Evolutionary conservation across 345 rosid species (phyloP).

Genomic region (Gossypium arboreum): DNA sequence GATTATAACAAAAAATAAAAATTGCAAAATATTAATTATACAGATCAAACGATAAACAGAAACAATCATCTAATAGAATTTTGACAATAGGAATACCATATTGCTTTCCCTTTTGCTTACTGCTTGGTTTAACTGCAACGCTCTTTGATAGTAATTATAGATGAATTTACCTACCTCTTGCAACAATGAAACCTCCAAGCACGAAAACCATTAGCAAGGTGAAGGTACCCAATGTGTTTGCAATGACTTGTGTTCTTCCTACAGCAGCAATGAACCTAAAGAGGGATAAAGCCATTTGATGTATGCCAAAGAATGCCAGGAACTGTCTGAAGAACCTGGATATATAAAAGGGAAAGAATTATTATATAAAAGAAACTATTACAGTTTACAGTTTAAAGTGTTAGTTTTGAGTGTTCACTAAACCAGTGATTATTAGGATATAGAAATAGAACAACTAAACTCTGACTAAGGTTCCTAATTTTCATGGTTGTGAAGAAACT

Average conservation of each 20-base stretch:
- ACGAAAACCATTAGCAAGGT: constrained; percentile 47
- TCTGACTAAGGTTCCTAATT: no score
- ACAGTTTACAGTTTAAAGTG: not conserved
- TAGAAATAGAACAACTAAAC: no score
- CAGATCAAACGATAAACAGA: not conserved
- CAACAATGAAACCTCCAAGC: constrained; percentile 53
- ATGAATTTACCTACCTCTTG: constrained; percentile 31
- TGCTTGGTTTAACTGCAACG: not conserved
- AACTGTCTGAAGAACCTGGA: constrained; percentile 51
- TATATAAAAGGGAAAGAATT: not conserved
- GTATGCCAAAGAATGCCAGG: constrained; percentile 42
- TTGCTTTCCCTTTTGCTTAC: not conserved
- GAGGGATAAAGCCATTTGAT: constrained; percentile 59
- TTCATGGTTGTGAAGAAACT: not conserved
- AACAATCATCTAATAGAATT: not conserved
- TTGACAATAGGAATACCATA: not conserved
- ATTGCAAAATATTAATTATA: not conserved
- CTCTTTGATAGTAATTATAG: not conserved
- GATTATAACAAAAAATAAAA: not conserved
- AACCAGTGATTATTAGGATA: not conserved
- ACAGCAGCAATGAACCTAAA: constrained; percentile 48
- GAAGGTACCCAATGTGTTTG: constrained; percentile 52
- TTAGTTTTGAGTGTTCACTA: not conserved
- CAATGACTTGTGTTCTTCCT: constrained; percentile 48
- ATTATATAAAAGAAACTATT: not conserved